Base-by-base conservation (phyloP, 257 asterid species). In the Przewalskia tangutica region DNA sequence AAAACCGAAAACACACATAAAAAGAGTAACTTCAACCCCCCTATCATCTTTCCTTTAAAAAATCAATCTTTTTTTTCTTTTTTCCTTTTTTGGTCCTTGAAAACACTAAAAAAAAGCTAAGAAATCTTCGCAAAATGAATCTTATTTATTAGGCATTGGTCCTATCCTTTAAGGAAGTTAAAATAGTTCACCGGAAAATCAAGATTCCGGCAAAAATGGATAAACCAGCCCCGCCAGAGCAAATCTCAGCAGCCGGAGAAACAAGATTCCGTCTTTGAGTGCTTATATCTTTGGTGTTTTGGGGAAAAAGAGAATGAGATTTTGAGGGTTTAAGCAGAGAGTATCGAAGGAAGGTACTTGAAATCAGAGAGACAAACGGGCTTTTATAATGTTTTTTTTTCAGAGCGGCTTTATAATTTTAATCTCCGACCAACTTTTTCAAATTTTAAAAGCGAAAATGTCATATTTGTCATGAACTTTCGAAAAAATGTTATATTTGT, bases 1-100 rank as follows among this genome's bases (percentile, higher is more conserved):
- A 86, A 54, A 70, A 84, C 20, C 77, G 54, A 5, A 55, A 83
- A 77, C 1, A 64, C 73, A 14, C 85, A 66, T 56, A 56, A 18
- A n/a, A 68, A 2, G 1, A 27, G 27, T 56, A 5, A 77, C 36
- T 20, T 9, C 32, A 10, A 8, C 13, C 66, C 54, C 59, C 55
- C 12, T 71, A 42, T 63, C 81, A 79, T 82, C 7, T 50, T 59
- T 9, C 54, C 60, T 23, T 18, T 58, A 14, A 58, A 10, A 18
- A 16, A 0, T 3, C 3, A 7, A 36, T 36, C 38, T 32, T 20
- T 42, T 44, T 10, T 8, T 1, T 20, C 40, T 34, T 62, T 23
- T 36, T 4, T 0, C 17, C 7, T 11, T 46, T 71, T 44, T 46
- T 16, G 38, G 59, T 23, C 6, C 40, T 44, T 11, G 3, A 46